Evolutionary conservation across 306 rosid genomes (phyloP), one percentile per base, ranked within the genome.

Genomic region (Prunus salicina): DNA sequence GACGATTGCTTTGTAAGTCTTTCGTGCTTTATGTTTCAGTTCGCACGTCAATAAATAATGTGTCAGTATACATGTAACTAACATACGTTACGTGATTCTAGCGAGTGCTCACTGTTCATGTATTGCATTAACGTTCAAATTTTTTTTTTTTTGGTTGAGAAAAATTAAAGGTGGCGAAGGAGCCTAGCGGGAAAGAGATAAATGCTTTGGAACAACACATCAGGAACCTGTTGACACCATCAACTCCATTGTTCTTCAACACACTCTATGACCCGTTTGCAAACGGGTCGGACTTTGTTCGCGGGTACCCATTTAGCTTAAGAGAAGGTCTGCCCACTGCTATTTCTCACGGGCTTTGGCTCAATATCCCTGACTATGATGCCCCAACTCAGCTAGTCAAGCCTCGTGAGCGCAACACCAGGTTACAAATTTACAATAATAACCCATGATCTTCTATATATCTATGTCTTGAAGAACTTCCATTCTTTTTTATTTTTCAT

Each of bases 331-430:
- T 83, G 6, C 89, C 94, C 7, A 91, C 96, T 3, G 91, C 96
- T 8, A 86, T 84, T 69, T 88, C 93, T 79, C 96, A 91, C 10
- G 93, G 93, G 2, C 89, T 88, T 7, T 91, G 96, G 93, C 93
- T 84, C 60, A 88, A 91, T 85, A 85, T 91, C 71, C 96, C 90
- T 11, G 96, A 91, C 68, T 87, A 91, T 15, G 96, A 86, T 30
- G 87, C 88, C 27, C 83, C 88, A 1, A 84, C 90, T 2, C 86
- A 82, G 81, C 81, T 84, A 25, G 88, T 82, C 62, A 87, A 84
- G 81, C 86, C 88, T 15, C 94, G 57, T 12, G 89, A 86, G 78
- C 80, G 87, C 67, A 86, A 86, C 85, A 66, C 85, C 14, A 80
- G 87, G 85, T 81, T 49, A 34, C 49, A 58, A 38, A 34, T 14